Base-by-base conservation (phyloP, 2,329 filamentous ascomycete genomes). In the Thielaviopsis punctulata region DNA sequence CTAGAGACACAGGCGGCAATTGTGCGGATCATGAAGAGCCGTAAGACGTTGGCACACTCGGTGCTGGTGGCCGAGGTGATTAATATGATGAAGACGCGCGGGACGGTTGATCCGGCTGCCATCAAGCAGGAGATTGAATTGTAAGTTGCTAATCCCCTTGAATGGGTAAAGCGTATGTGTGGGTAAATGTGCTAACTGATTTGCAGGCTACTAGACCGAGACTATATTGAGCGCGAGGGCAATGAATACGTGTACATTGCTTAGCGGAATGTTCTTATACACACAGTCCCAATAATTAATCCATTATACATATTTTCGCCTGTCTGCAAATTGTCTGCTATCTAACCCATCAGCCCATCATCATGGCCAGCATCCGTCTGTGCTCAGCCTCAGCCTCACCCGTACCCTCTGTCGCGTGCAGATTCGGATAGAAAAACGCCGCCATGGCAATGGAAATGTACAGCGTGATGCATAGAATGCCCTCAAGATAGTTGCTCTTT, bases 101-200 rank as follows among this genome's bases (percentile, higher is more conserved):
- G 92, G 13, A 86, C 86, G 18, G 72, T 98, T 55, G 89, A 94
- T 62, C 77, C 88, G 41, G 73, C 73, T 1, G 87, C 92, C 57
- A 96, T 98, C 58, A 98, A 98, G 78, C 82, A 84, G 69, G 93
- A 96, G 65, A 95, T 98, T 66, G 92, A 96, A 66, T 88, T 86
- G 80, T 89, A 67, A 62, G 82, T 74, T 13, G 7, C 24, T 7
- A 2, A 2, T 45, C 13, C 12, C 19, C 21, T 44, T 12, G 13
- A 12, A 24, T 52, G n/a, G n/a, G n/a, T n/a, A n/a, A n/a, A 18
- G 2, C 30, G 27, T 21, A 18, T 18, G 12, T 45, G 4, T 22
- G 44, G 23, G 8, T 9, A 7, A 15, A 27, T 33, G 56, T 51
- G 51, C 63, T 68, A 60, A 68, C 57, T 13, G 8, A 12, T 4